Conservation (phyloP, 116 monocot genomes). For the Zostera marina region DNA sequence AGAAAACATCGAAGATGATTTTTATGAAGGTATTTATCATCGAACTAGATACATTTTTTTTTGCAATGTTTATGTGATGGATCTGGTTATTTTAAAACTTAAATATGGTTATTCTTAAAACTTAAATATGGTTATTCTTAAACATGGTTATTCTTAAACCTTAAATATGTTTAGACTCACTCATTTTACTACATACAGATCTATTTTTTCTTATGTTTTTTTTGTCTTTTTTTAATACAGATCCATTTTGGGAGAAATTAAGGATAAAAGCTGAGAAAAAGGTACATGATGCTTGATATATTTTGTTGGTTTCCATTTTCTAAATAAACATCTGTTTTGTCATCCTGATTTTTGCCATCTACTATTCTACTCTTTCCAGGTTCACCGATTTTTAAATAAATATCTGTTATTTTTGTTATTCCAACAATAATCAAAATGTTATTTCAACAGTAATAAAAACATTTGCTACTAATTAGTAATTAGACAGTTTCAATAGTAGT, state of each 20-base stretch:
- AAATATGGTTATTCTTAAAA: not conserved
- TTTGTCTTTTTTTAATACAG: constrained; percentile 3
- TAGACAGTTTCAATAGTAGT: too few relatives aligned
- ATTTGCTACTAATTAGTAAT: too few relatives aligned
- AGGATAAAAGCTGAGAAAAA: constrained; percentile 7
- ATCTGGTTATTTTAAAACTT: not conserved
- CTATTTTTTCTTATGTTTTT: not conserved
- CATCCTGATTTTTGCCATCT: not conserved
- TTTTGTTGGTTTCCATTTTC: not conserved
- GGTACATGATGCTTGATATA: constrained; percentile 2
- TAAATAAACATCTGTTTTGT: not conserved
- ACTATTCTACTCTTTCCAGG: not conserved
- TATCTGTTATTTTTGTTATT: too few relatives aligned
- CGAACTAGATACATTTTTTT: not conserved
- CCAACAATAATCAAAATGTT: too few relatives aligned
- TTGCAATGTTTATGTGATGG: not conserved
- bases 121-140: not conserved
- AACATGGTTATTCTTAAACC: too few relatives aligned
- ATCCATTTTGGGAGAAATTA: constrained; percentile 16
- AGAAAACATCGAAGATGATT: not conserved
- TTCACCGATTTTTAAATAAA: not conserved
- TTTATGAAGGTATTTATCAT: not conserved
- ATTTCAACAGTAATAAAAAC: too few relatives aligned
- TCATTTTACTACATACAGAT: not conserved
- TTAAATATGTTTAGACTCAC: not conserved